Evolutionary conservation across 495 filamentous ascomycete genomes (phyloP).

Genomic region (Aspergillus biplanus): DNA sequence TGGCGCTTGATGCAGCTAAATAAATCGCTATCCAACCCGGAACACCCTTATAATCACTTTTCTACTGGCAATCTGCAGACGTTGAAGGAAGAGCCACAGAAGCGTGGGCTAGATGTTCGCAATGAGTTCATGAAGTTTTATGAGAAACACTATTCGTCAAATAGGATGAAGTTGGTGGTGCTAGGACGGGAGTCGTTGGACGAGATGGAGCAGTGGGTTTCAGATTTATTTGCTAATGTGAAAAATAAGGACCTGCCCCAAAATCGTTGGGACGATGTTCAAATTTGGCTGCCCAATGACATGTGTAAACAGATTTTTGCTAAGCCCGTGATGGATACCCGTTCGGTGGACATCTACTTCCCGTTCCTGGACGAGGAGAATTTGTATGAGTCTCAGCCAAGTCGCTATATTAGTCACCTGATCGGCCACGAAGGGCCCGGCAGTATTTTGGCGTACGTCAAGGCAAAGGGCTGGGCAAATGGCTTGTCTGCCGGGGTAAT

Average conservation of each 20-base stretch:
- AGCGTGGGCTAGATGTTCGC: conserved; percentile 82
- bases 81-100: conserved; percentile 80
- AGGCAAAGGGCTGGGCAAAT: conserved; percentile 95
- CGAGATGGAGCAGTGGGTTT: conserved; percentile 84
- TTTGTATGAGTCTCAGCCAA: conserved; percentile 80
- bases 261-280: conserved; percentile 78
- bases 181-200: conserved; percentile 89
- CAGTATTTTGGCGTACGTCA: conserved; percentile 93
- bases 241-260: conserved; percentile 82
- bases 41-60: conserved; percentile 94
- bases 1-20: conserved; percentile 94
- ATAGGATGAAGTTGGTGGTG: conserved; percentile 93
- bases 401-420: conserved; percentile 87
- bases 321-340: conserved; percentile 94
- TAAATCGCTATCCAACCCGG: conserved; percentile 86
- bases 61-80: conserved; percentile 93
- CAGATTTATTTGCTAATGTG: conserved; percentile 81
- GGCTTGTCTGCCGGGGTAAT: conserved; percentile 78
- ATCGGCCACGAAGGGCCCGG: conserved; percentile 97
- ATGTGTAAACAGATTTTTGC: conserved; percentile 85
- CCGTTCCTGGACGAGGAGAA: conserved; percentile 88
- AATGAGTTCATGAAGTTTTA: conserved; percentile 96
- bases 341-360: conserved; percentile 83
- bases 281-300: conserved; percentile 67
- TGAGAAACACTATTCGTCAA: conserved; percentile 88